Base-by-base conservation (phyloP, 1,284 basidiomycete species). In the Cutaneotrichosporon cavernicola region DNA sequence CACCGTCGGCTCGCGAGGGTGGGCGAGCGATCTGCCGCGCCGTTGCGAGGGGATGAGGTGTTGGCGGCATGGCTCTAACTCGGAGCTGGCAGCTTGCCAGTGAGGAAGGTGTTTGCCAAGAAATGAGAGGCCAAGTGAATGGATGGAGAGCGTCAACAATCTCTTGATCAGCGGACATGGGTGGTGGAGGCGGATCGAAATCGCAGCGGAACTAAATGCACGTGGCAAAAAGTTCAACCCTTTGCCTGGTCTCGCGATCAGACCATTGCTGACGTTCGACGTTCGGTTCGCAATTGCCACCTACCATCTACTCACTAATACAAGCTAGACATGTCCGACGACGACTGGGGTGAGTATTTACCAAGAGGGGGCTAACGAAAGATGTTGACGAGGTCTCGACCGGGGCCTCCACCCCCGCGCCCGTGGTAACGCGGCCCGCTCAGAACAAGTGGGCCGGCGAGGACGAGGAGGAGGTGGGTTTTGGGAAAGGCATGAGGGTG, bases 41-140 rank as follows among this genome's bases (percentile, higher is more conserved):
- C 0, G 90, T 89, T 0, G 94, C 95, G 51, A 98, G 84, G 9
- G 94, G 91, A 73, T 94, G 90, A 60, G 92, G 84, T 83, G 18
- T 86, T 80, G 84, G 86, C 36, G 60, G 63, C 66, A 67, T 67
- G 13, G 61, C 1, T 38, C 16, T n/a, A 30, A 14, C 18, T 10
- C 22, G 21, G 16, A 30, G 21, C 53, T 43, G 40, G 40, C 11
- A 5, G 40, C 5, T 13, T 26, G 26, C 26, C 26, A 26, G 26
- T 26, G 26, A 26, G 26, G 26, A 26, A 26, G 26, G 26, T 26
- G 26, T 26, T 26, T 26, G 26, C 26, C 26, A 26, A 26, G 26
- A 26, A 26, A 3, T 26, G 26, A 26, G 26, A 26, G 26, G 3
- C 26, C 3, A 3, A 26, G 3, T 26, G 26, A 26, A 26, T 26